A percentile compares a stretch with the other conserved stretches of the same genome.
These are phyloP conservation scores for Saturnispora hagleri DNA, from an alignment of 805 yeast genomes.

Conservation along the genomic window DNA sequence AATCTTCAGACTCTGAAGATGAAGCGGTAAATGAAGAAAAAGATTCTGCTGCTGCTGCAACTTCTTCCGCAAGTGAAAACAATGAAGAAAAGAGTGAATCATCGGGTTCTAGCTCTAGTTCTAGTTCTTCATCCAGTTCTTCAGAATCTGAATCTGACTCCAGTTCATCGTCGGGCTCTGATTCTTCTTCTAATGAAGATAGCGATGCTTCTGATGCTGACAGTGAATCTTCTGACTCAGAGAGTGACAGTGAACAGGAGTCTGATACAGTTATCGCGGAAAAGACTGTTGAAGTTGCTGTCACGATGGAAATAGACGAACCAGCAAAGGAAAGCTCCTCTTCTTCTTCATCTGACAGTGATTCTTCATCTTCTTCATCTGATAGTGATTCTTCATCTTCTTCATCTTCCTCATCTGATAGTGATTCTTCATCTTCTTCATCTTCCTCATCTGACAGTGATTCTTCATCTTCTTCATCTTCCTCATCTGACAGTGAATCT, in stretches of 20 bases:
- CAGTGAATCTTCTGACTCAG: constrained; percentile 12
- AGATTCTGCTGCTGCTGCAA: constrained; percentile 9
- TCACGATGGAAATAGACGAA: constrained; percentile 11
- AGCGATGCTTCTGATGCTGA: constrained; percentile 7
- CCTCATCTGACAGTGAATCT: constrained; percentile 4
- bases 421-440: constrained; percentile 12
- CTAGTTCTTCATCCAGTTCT: constrained; percentile 10
- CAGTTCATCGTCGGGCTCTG: constrained; percentile 15
- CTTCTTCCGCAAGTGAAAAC: constrained; percentile 14
- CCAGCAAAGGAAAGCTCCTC: constrained; percentile 7
- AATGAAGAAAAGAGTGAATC: background rate
- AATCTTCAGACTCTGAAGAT: constrained; percentile 7
- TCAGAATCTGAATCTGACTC: constrained; percentile 16
- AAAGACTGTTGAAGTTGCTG: background rate
- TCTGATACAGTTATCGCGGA: background rate
- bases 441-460: constrained; percentile 2
- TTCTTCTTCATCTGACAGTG: background rate
- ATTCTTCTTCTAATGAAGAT: background rate
- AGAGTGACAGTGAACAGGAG: constrained; percentile 8
- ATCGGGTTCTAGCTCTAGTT: constrained; percentile 5
- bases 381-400: constrained; percentile 6
- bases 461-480: constrained; percentile 7
- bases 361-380: background rate
- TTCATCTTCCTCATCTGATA: background rate
- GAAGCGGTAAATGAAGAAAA: constrained; percentile 2